Conservation (phyloP, 208 protist genomes). For the Spongospora subterranea region DNA sequence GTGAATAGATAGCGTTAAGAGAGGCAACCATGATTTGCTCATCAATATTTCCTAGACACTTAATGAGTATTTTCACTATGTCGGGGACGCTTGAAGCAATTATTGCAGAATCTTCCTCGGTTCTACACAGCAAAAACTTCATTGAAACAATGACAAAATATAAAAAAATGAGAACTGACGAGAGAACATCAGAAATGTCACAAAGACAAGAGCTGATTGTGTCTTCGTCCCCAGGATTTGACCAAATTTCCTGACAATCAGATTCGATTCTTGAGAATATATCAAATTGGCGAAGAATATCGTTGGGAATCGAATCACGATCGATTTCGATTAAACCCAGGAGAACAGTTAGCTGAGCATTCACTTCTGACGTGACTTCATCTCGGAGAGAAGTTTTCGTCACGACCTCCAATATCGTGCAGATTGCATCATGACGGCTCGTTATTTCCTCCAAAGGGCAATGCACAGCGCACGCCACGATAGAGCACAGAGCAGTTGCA, state of each 20-base stretch:
- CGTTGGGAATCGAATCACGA: neutral
- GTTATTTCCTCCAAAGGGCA: neutral
- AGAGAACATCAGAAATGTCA: neutral
- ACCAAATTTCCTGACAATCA: neutral
- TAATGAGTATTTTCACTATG: neutral
- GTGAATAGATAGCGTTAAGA: neutral
- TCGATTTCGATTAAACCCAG: conserved; percentile 20
- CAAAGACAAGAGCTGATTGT: neutral
- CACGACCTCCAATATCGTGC: neutral
- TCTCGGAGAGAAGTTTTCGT: neutral
- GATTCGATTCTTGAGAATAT: neutral
- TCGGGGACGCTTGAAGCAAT: neutral
- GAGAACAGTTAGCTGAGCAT: neutral
- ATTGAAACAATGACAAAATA: neutral
- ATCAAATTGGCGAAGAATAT: neutral
- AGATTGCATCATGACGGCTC: neutral
- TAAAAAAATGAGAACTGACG: neutral
- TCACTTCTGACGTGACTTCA: neutral
- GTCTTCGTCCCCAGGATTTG: conserved; percentile 4
- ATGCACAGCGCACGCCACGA: neutral
- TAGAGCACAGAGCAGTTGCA: neutral
- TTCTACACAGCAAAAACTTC: no score
- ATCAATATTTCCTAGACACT: conserved; percentile 37
- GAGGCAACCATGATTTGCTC: conserved; percentile 33
- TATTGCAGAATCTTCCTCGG: neutral